Percentiles rank a stretch among this genome's conserved stretches.
These are phyloP conservation scores for Ogataea nitratoaversa DNA, from an alignment of 805 yeast species.

Conservation along the genomic window DNA sequence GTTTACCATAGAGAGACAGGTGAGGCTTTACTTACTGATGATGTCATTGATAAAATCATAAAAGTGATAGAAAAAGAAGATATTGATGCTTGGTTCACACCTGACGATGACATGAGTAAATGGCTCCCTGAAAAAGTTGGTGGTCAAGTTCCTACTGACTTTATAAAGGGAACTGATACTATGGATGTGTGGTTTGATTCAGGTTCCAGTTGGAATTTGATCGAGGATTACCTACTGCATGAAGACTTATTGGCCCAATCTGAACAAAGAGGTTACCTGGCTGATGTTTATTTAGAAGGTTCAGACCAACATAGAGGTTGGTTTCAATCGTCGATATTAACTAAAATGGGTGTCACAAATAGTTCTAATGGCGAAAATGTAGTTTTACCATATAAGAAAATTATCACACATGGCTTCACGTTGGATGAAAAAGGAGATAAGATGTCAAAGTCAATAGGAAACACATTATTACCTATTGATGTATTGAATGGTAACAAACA, in stretches of 20 bases:
- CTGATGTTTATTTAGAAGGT: constrained; percentile 92
- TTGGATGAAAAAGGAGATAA: constrained; percentile 81
- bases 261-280: constrained; percentile 39
- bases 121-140: constrained; percentile 67
- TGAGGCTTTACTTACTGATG: constrained; percentile 58
- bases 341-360: constrained; percentile 52
- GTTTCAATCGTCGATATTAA: constrained; percentile 92
- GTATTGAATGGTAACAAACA: constrained; percentile 59
- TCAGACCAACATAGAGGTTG: constrained; percentile 99
- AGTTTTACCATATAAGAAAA: constrained; percentile 58
- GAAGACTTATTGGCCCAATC: constrained; percentile 31
- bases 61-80: constrained; percentile 53
- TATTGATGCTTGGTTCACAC: constrained; percentile 73
- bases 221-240: constrained; percentile 37
- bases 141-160: constrained; percentile 38
- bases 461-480: constrained; percentile 64
- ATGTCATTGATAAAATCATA: constrained; percentile 55
- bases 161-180: constrained; percentile 74
- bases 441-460: constrained; percentile 93
- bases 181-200: constrained; percentile 99
- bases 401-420: constrained; percentile 92
- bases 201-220: constrained; percentile 84
- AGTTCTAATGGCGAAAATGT: constrained; percentile 19
- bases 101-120: constrained; percentile 37
- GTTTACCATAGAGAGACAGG: constrained; percentile 58